phyloP scores from a whole-genome alignment of 441 rosid genomes.

The Pelargonium citronellum region DNA sequence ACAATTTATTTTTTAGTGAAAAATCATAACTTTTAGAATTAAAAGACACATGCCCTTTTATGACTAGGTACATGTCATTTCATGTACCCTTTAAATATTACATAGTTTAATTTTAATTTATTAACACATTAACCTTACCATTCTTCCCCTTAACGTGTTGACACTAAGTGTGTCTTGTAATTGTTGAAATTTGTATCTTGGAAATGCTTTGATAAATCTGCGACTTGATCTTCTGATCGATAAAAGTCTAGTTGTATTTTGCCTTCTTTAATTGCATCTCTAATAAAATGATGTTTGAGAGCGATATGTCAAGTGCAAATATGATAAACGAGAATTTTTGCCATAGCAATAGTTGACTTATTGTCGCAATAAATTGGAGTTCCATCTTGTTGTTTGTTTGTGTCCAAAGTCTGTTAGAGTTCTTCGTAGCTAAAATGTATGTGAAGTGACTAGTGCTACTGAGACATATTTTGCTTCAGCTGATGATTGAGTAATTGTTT shows the following conservation, averaged over 20 bases:
- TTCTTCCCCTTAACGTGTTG: neutral
- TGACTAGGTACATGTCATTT: no score
- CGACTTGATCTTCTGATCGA: no score
- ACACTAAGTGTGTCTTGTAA: neutral
- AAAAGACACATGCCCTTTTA: no score
- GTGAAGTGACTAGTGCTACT: no score
- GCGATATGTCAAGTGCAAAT: neutral
- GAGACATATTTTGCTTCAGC: neutral
- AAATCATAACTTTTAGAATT: no score
- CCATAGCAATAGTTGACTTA: neutral
- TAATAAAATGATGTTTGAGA: neutral
- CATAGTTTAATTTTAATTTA: no score
- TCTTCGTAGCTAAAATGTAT: neutral
- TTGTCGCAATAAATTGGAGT: neutral
- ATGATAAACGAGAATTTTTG: neutral
- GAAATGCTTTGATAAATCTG: neutral
- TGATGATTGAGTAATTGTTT: neutral
- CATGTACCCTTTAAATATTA: no score
- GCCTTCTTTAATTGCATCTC: neutral
- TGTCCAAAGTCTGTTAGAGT: neutral
- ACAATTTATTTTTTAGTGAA: no score
- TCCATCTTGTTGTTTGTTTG: neutral
- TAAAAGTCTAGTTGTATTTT: no score
- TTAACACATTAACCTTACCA: neutral
- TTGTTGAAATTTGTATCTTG: neutral